These are phyloP conservation scores for Aspergillus pseudoterreus DNA, from an alignment of 2,329 filamentous ascomycete species.

Conservation along the genomic window DNA sequence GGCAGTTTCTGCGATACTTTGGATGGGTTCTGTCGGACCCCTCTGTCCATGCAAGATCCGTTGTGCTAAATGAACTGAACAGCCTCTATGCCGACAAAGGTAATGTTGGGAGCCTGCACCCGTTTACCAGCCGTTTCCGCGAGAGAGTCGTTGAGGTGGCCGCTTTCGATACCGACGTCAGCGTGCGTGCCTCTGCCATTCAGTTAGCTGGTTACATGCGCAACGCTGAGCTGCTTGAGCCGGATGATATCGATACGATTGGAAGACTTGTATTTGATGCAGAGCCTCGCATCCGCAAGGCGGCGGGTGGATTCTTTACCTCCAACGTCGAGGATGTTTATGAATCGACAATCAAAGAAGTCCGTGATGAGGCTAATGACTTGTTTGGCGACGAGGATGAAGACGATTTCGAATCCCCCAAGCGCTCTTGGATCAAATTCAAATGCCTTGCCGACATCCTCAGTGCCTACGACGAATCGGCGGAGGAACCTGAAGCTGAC, in stretches of 20 bases:
- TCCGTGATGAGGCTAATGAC: slow-evolving; percentile 78
- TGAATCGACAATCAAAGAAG: slow-evolving; percentile 73
- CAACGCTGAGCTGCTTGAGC: slow-evolving; percentile 80
- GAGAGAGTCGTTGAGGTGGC: slow-evolving; percentile 89
- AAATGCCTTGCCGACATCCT: slow-evolving; percentile 87
- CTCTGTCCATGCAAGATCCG: slow-evolving; percentile 68
- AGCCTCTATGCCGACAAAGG: slow-evolving; percentile 76
- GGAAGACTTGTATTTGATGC: slow-evolving; percentile 86
- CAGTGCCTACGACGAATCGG: slow-evolving; percentile 71
- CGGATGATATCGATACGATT: slow-evolving; percentile 83
- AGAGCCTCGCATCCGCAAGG: slow-evolving; percentile 78
- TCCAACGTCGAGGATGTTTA: slow-evolving; percentile 81
- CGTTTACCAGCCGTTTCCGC: slow-evolving; percentile 91
- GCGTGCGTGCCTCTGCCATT: slow-evolving; percentile 75
- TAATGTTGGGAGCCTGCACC: slow-evolving; percentile 71
- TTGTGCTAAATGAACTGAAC: slow-evolving; percentile 78
- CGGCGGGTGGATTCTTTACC: slow-evolving; percentile 85
- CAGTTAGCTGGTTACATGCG: slow-evolving; percentile 78
- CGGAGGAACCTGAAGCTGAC: slow-evolving; percentile 31
- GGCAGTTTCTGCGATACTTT: slow-evolving; percentile 84
- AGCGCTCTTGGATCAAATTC: slow-evolving; percentile 81
- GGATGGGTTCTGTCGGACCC: slow-evolving; percentile 93
- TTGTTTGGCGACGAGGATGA: slow-evolving; percentile 68
- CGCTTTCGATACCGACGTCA: slow-evolving; percentile 74
- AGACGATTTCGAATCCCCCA: slow-evolving; percentile 69